Base-by-base conservation (phyloP, 1,139 yeast species). In the Debaryomyces sp. region DNA sequence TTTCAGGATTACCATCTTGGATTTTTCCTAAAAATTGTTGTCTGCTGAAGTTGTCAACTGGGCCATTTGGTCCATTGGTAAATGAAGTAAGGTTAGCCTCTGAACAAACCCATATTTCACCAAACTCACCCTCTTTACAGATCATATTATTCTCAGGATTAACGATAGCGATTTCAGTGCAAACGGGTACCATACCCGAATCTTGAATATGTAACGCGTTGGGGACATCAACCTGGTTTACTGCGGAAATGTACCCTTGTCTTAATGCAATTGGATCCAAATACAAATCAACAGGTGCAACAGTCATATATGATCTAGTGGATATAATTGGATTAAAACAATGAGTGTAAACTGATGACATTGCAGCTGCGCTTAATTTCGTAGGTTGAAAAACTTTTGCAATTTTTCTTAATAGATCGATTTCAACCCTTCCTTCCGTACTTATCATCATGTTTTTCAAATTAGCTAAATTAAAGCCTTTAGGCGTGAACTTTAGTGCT, bases 41-140 rank as follows among this genome's bases (percentile, higher is more conserved):
- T 35, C 63, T 61, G 24, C 67, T 65, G 50, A 76, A 74, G 17
- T 60, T 62, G 52, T 76, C 80, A 4, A 60, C 61, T 1, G 81
- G 81, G 0, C 80, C 81, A 41, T 71, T 70, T 1, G 82, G 81
- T 2, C 85, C 82, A 51, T 80, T 78, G 44, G 85, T 81, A 62
- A 86, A 86, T 4, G 82, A 81, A 7, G 75, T 65, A 33, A 85
- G 85, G 57, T 86, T 90, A 1, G 94, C 96, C 56, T 91, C 96
- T 1, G 96, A 87, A 53, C 88, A 82, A 2, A 94, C 95, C 99
- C 99, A 94, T 41, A 94, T 91, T 68, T 94, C 99, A 35, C 99
- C 99, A 64, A 84, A 86, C 64, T 95, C 99, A n/a, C 98, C 98
- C 50, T 85, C 87, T 52, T 81, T 82, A 65, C 99, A 94, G 15